Base-by-base conservation (phyloP, 306 rosid genomes). In the Trifolium subterraneum region DNA sequence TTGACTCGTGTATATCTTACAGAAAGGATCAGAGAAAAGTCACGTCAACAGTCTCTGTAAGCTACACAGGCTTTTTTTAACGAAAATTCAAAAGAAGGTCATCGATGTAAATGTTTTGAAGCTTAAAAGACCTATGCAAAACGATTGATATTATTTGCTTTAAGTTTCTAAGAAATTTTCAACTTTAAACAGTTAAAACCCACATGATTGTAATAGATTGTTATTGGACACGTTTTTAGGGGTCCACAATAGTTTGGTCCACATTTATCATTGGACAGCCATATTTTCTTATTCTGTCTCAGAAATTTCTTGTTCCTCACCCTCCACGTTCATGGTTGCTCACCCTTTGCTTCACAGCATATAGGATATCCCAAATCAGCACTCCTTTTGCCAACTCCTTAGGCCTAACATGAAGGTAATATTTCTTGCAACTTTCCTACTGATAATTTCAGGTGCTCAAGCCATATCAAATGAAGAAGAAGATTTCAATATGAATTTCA, bases 361-460 rank as follows among this genome's bases (percentile, higher is more conserved):
- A 54, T 10, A 20, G 15, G 31, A 54, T 3, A 54, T 19, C 15
- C 15, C 7, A 55, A 55, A 52, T 52, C 25, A 19, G 13, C 29
- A 19, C 29, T 20, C 13, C 2, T 14, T 20, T 55, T 22, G 33
- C 33, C 15, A 55, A 22, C 31, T 4, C 7, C 16, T 23, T 56
- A 56, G 47, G 20, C 20, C 5, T 20, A 67, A 66, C 18, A 65
- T 58, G 75, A 75, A 75, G 72, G 27, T 69, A 64, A 54, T 25
- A 18, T 42, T 68, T 55, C 13, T 77, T 59, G 39, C 56, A 72
- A 36, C 41, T 14, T 62, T 78, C 33, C 51, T 80, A 8, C 25
- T 64, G 11, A 8, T 70, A 29, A 23, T 81, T 50, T 78, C 68
- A 56, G 64, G 33, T 35, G 22, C 12, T 64, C 77, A 22, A 65